Evolutionary conservation across 139 green algal genomes (phyloP).

Genomic region (Picochlorum sp.): DNA sequence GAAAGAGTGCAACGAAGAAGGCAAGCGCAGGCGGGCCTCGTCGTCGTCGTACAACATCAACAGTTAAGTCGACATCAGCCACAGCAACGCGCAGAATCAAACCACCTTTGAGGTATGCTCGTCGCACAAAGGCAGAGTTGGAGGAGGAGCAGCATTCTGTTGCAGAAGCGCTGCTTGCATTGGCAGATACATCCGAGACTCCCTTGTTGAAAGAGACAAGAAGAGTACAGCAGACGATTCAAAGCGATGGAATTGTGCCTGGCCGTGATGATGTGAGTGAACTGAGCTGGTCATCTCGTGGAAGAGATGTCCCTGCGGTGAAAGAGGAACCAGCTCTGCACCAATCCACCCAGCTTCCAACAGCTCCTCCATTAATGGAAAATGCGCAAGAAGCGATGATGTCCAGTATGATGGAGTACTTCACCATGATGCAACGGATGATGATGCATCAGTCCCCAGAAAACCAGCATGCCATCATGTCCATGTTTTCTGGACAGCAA

Average conservation of each 20-base stretch:
- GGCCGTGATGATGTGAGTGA: not conserved
- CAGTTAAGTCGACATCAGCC: not conserved
- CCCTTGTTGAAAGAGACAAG: conserved; percentile 4
- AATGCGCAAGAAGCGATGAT: not conserved
- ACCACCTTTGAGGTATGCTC: not conserved
- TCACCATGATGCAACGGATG: conserved; percentile 5
- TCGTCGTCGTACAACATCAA: conserved; percentile 6
- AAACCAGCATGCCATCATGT: conserved; percentile 1
- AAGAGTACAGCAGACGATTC: not conserved
- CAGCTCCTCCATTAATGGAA: not conserved
- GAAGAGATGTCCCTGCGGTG: not conserved
- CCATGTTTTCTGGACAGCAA: not conserved
- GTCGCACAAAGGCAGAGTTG: not conserved
- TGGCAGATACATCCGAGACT: conserved; percentile 6
- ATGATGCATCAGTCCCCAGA: conserved; percentile 7
- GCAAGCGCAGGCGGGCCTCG: not conserved
- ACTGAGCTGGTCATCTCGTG: conserved; percentile 1
- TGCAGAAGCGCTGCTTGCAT: conserved; percentile 24
- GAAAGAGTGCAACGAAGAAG: conserved; percentile 26
- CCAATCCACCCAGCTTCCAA: not conserved
- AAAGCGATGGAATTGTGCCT: conserved; percentile 9
- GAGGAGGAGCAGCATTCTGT: conserved; percentile 5
- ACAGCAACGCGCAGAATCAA: not conserved
- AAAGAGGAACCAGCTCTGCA: not conserved
- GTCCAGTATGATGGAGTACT: conserved; percentile 8